Base-by-base conservation (phyloP, 306 rosid genomes). In the Fragaria ananassa region DNA sequence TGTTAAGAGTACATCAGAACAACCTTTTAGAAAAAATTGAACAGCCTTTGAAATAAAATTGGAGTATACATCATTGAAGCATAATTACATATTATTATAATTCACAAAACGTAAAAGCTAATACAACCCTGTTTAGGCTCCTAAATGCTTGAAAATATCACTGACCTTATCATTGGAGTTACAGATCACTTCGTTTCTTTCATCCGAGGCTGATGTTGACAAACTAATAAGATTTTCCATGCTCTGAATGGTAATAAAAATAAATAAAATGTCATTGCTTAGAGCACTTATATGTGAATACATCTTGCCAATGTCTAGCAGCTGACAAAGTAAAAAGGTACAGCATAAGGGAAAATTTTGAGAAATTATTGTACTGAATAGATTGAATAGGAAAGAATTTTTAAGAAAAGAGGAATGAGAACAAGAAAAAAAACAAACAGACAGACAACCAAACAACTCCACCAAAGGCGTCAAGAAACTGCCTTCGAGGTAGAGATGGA, bases 101-200 rank as follows among this genome's bases (percentile, higher is more conserved):
- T 57, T 56, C 39, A 54, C 47, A 61, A 70, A 21, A 68, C 77
- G 21, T 58, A 29, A 58, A n/a, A 54, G 29, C 61, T 54, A 17
- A 47, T 7, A 74, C 23, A 82, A 69, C 74, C 54, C 42, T 51
- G 62, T 60, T 51, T 50, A 60, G 75, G 63, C 62, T 81, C 53
- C 61, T 72, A 64, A 44, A 67, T 76, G 18, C 58, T 67, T 77
- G 77, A 47, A 69, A 68, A 74, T 74, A 76, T 74, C 66, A 82
- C 97, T 84, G 66, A 94, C 98, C 88, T 77, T 73, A 70, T 69
- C 70, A 62, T 80, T 72, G 68, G 89, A 81, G 78, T 80, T 83
- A 79, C 62, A 42, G 31, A 58, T 71, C 75, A 64, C 83, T 80
- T 71, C 68, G 47, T 74, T 81, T 78, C 72, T 42, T 84, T 82